These are phyloP conservation scores for Dalbergia cochinchinensis DNA, from an alignment of 306 rosid species.

Conservation along the genomic window DNA sequence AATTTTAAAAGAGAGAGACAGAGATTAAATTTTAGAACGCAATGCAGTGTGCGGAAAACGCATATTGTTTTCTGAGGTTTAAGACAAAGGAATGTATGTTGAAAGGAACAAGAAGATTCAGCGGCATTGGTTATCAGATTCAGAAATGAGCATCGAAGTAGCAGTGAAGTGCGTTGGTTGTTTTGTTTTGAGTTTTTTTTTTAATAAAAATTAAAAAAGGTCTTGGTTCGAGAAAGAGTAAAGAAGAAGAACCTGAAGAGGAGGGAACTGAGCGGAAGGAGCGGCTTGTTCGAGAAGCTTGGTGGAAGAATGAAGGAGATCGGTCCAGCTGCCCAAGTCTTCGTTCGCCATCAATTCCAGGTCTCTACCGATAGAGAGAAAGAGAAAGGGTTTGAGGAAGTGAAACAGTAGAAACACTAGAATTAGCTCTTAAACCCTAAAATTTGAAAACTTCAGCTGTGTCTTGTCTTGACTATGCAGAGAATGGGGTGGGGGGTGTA, in stretches of 20 bases:
- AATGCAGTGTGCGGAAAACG: background rate
- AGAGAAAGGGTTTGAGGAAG: slow-evolving; percentile 12
- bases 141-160: background rate
- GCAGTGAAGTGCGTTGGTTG: background rate
- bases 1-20: background rate
- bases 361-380: background rate
- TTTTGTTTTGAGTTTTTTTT: background rate
- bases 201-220: background rate
- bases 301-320: slow-evolving; percentile 91
- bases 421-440: slow-evolving; percentile 43
- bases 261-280: slow-evolving; percentile 98
- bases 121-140: slow-evolving; percentile 14
- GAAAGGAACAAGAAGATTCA: slow-evolving; percentile 4
- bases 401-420: too few species aligned
- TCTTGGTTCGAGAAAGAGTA: background rate
- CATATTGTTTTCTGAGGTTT: background rate
- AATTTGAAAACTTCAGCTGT: slow-evolving; percentile 29
- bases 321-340: slow-evolving; percentile 76
- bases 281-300: slow-evolving; percentile 99
- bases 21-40: background rate
- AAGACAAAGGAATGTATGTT: background rate
- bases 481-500: too few species aligned
- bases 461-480: too few species aligned
- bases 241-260: slow-evolving; percentile 73
- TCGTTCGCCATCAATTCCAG: slow-evolving; percentile 65